Conservation (phyloP, 2,329 filamentous ascomycete species). For the Pleurostoma richardsiae region DNA sequence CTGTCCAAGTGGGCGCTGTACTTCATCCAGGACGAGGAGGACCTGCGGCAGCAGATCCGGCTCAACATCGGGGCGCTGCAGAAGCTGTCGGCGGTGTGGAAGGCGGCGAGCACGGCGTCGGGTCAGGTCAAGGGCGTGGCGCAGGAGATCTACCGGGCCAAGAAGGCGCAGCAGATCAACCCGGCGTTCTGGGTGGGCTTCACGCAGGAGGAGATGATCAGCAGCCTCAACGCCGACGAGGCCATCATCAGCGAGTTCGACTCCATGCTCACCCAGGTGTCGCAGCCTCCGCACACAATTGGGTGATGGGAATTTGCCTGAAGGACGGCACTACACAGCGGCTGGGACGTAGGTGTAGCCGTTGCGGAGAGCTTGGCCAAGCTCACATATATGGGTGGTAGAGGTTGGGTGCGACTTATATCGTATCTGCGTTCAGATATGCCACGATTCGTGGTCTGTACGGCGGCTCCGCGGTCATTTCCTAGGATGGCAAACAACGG, state of each 20-base stretch:
- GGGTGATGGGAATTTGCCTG: no score
- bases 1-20: constrained; percentile 71
- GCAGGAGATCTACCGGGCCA: constrained; percentile 63
- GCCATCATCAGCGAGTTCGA: constrained; percentile 56
- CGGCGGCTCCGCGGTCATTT: no score
- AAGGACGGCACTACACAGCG: no score
- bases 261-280: constrained; percentile 23
- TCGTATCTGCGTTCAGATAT: no score
- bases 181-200: constrained; percentile 51
- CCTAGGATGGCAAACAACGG: no score
- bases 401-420: no score
- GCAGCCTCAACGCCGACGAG: constrained; percentile 51
- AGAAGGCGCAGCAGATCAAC: constrained; percentile 49
- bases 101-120: constrained; percentile 63
- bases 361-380: no score
- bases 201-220: constrained; percentile 50
- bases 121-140: constrained; percentile 73
- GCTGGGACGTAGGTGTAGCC: no score
- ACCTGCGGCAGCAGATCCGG: constrained; percentile 68
- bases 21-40: constrained; percentile 58
- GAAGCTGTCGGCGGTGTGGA: constrained; percentile 65
- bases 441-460: no score
- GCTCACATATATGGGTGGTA: no score
- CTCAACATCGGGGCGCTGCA: constrained; percentile 75
- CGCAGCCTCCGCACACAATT: constrained; percentile 3